Evolutionary conservation across 305 asterid genomes (phyloP), one percentile per base, ranked within the genome.

Genomic region (Solanum hybrid): DNA sequence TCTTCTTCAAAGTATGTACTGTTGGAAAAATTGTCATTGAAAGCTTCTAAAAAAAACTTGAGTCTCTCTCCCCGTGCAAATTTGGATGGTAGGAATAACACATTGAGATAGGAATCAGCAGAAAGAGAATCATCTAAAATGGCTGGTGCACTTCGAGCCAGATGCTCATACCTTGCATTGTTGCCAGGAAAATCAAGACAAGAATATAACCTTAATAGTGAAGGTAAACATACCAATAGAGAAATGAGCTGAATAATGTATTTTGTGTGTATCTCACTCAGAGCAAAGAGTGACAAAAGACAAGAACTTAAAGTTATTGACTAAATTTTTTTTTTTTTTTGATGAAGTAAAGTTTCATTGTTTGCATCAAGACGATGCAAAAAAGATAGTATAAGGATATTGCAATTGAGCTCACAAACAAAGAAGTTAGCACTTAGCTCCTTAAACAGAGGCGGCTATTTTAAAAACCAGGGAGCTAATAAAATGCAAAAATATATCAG

Each of bases 81-180:
- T 60, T 98, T 95, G 85, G 99, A 95, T 90, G 99, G 99, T 98
- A 97, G 96, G 98, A 96, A 95, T 88, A 97, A 88, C 89, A 97
- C 96, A 90, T 95, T 96, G 92, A 97, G 99, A 93, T 97, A 97
- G 91, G 99, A 97, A 92, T 97, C 99, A 78, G 99, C 99, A 91
- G 99, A 97, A 88, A 97, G 98, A 89, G 99, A 98, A 94, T 97
- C 99, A 81, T 97, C 99, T 78, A 96, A 92, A 88, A 95, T 98
- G 56, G 99, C 97, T 12, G 99, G 99, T 78, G 98, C 99, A 93
- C 98, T 97, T 95, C 93, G 94, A 73, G 98, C 98, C 95, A 97
- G 94, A 95, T 97, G 99, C 37, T 97, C 98, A 84, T 95, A 95
- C 98, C 99, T 97, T 51, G 88, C 45, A 85, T 85, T 56, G 88